Evolutionary conservation across 73 alveolate genomes (phyloP), one percentile per base, ranked within the genome.

Genomic region (Stentor coeruleus): DNA sequence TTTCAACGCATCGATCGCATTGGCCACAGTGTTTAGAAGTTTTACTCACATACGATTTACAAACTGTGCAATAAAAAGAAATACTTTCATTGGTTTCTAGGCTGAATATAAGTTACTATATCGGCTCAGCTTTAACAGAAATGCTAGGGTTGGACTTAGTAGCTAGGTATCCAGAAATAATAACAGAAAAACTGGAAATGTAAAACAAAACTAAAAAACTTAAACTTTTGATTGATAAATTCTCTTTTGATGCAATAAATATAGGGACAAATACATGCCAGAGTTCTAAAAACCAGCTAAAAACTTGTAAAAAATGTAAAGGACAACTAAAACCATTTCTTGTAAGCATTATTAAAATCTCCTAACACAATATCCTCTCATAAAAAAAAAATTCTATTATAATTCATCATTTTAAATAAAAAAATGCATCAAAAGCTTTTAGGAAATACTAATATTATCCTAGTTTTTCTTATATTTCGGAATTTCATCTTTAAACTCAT

Each of bases 21-120:
- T 38, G 15, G 14, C 83, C 83, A 2, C 83, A 75, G 38, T 75
- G 83, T 39, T 75, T 75, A n/a, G 74, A 39, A 1, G 83, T 75
- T 36, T 38, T 36, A n/a, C 38, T 39, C 1, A 75, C 83, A 38
- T 75, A 40, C 33, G 77, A 26, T 75, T 75, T 33, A 38, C 83
- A 75, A 2, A 75, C 39, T 37, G 83, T 75, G 3, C 83, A 75
- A 26, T 20, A 75, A n/a, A 37, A 40, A 38, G 33, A 15, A 20
- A 75, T 15, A 38, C 40, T 35, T 0, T 37, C 83, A 1, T 75
- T 31, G 38, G 81, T 6, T 37, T 75, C 28, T 6, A 37, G 28
- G 39, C 26, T 37, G 26, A 20, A 26, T 75, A 60, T 28, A 11
- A 11, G 41, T 6, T 60, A 60, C 80, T 60, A 60, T 60, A 28